Evolutionary conservation across 495 filamentous ascomycete genomes (phyloP), one percentile per base, ranked within the genome.

Genomic region (Penicillium canariense): DNA sequence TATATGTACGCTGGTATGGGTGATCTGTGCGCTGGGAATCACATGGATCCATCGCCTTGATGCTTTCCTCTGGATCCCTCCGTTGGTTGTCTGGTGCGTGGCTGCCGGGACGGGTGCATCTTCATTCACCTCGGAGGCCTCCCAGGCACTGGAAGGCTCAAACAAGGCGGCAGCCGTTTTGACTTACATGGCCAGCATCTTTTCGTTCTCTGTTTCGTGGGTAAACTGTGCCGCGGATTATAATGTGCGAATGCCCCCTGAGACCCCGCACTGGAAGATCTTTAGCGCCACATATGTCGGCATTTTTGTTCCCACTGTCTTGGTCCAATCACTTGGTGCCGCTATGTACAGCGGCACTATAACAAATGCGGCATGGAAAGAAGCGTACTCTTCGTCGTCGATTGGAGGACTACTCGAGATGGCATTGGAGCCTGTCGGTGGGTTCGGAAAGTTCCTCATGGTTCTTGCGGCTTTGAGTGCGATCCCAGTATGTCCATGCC

Each of bases 181-280:
- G 30, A 82, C 77, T n/a, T 87, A 86, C 56, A 81, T 80, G 22
- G 80, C 83, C 0, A 77, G 77, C 4, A 77, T 87, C 7, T 86
- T 77, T 42, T 82, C 84, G 5, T 88, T 87, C 54, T 82, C 81
- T 0, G 82, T 83, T 0, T 84, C 83, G 0, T 87, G 85, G 84
- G 77, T 81, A 2, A 76, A 75, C 4, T 85, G 82, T 57, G 83
- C 85, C 1, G 81, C 85, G 7, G 85, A 88, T 57, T 87, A 87
- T 63, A 85, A 82, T 25, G 83, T 86, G 7, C 87, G 87, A 56
- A 84, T 86, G 59, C 84, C 84, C 1, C 66, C 68, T 1, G 66
- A 63, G 20, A 74, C 74, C 17, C 72, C 78, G n/a, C 72, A 77
- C 5, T 63, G 47, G 22, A 75, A 76, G 3, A 72, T 87, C 31